Base-by-base conservation (phyloP, 2,329 filamentous ascomycete species). In the Chaetothyriales sp. region DNA sequence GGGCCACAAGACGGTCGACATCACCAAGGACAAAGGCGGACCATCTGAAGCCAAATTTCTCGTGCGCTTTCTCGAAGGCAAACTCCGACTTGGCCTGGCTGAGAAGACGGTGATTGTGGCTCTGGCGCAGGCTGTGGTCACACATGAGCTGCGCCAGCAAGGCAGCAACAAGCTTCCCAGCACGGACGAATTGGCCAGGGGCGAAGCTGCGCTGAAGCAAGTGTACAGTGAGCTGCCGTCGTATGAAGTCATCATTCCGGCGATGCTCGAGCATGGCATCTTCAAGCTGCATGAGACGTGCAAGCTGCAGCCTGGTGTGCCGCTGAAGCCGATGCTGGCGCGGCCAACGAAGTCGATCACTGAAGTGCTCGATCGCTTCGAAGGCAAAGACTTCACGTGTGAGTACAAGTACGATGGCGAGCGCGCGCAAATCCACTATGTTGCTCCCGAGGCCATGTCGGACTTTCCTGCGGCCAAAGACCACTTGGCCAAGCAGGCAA, bases 381-480 rank as follows among this genome's bases (percentile, higher is more conserved):
- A 97, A 65, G 82, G 86, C 57, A 92, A 95, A 65, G 85, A 84
- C 22, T 98, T 98, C 63, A 97, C 92, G 1, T 98, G 92, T 70
- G 92, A 98, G 67, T 98, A 94, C 76, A 98, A 98, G 68, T 98
- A 98, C 64, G 92, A 98, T 62, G 92, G 92, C 47, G 92, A 98
- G 69, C 78, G 92, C 65, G 92, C 92, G n/a, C 92, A 98, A 66
- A 97, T 98, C 48, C 92, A 98, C 66, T 98, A 94, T 60, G 88
- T 97, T 29, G 83, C 89, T 4, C 86, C 88, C 56, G 85, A 90
- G 56, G 78, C 86, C 8, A 73, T 80, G 1, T 73, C 85, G 54
- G 76, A 88, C 51, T 83, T 87, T 59, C 77, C 78, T 52, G 77
- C 83, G 46, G 71, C 77, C 0, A 71, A 74, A 9, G 70, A 78